These are phyloP conservation scores for Gautieria morchelliformis DNA, from an alignment of 768 basidiomycete genomes.

Conservation along the genomic window DNA sequence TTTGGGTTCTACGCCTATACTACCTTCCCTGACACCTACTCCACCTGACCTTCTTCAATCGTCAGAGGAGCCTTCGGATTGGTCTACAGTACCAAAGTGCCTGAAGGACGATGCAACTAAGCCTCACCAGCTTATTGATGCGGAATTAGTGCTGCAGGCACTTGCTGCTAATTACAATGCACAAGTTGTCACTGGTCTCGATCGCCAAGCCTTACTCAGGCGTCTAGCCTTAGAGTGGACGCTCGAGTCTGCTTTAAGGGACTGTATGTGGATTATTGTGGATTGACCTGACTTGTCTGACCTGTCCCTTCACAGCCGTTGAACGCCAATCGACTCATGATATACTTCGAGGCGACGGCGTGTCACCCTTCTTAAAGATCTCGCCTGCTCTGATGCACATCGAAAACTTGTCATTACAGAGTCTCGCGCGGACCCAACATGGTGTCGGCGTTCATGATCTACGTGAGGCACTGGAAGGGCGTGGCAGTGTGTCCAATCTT, in stretches of 20 bases:
- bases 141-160: slow-evolving; percentile 43
- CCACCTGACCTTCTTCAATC: slow-evolving; percentile 34
- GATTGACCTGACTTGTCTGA: slow-evolving; percentile 8
- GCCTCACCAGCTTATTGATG: slow-evolving; percentile 37
- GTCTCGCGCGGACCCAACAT: slow-evolving; percentile 65
- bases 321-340: slow-evolving; percentile 48
- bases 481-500: slow-evolving; percentile 74
- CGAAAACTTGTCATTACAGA: slow-evolving; percentile 82
- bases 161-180: slow-evolving; percentile 44
- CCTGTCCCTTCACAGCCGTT: slow-evolving; percentile 31
- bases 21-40: slow-evolving; percentile 27
- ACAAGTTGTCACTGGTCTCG: slow-evolving; percentile 56
- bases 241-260: slow-evolving; percentile 59
- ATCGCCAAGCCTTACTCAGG: slow-evolving; percentile 43
- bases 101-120: not conserved
- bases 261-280: slow-evolving; percentile 47
- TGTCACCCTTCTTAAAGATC: slow-evolving; percentile 68
- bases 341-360: slow-evolving; percentile 51
- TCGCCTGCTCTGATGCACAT: slow-evolving; percentile 85
- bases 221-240: slow-evolving; percentile 60
- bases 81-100: slow-evolving; percentile 24
- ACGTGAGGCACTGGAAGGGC: slow-evolving; percentile 80
- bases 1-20: slow-evolving; percentile 26
- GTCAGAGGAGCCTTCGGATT: slow-evolving; percentile 34
- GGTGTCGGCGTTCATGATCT: slow-evolving; percentile 84